These are phyloP conservation scores for Candida saitoana DNA, from an alignment of 805 yeast species.

Conservation along the genomic window DNA sequence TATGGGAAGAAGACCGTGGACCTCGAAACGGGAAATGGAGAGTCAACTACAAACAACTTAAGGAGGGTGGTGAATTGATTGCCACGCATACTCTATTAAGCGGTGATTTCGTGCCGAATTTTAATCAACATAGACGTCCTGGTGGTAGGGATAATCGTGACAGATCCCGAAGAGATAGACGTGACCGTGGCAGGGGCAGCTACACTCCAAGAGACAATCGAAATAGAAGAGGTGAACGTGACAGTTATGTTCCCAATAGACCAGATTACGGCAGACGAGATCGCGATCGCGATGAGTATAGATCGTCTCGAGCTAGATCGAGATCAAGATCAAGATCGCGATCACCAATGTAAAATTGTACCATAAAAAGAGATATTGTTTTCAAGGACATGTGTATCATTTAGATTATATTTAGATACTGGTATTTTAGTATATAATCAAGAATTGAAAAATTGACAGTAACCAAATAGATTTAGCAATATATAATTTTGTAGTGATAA, in stretches of 20 bases:
- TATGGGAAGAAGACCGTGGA: conserved; percentile 42
- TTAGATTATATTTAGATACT: too few relatives aligned
- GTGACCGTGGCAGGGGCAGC: background rate
- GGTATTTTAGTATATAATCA: too few relatives aligned
- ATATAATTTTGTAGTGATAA: too few relatives aligned
- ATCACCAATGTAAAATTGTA: too few relatives aligned
- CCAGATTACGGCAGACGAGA: background rate
- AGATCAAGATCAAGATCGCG: conserved; percentile 8
- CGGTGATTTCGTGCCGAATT: conserved; percentile 17
- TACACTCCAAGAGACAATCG: background rate
- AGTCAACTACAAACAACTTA: conserved; percentile 31
- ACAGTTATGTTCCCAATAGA: background rate
- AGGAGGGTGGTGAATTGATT: conserved; percentile 26
- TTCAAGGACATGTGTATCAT: too few relatives aligned
- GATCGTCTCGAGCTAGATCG: conserved; percentile 8
- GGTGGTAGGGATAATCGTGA: conserved; percentile 6
- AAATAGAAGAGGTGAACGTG: background rate
- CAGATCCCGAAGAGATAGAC: conserved; percentile 3
- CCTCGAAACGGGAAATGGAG: conserved; percentile 46
- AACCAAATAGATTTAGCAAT: too few relatives aligned
- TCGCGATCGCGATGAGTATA: conserved; percentile 2
- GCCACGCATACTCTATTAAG: conserved; percentile 15
- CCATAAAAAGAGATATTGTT: too few relatives aligned
- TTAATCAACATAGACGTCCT: conserved; percentile 8
- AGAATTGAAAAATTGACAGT: too few relatives aligned